These are phyloP conservation scores for Ramaria sp. DNA, from an alignment of 768 basidiomycete genomes.

Conservation along the genomic window DNA sequence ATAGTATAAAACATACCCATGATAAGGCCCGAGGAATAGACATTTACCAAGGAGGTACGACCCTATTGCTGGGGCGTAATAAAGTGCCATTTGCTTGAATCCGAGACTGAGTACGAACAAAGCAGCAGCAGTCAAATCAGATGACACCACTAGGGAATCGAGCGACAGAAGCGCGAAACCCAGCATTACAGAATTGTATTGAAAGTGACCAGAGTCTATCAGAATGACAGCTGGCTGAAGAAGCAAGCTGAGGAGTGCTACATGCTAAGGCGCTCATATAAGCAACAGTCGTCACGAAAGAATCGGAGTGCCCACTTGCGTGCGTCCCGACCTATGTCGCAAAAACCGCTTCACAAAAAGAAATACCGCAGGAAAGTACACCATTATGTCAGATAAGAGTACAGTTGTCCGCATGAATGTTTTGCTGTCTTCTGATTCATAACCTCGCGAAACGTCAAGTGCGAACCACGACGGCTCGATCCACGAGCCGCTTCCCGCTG, in stretches of 20 bases:
- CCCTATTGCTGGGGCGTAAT: constrained; percentile 89
- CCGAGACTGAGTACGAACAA: constrained; percentile 77
- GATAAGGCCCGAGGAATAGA: constrained; percentile 55
- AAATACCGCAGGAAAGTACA: constrained; percentile 68
- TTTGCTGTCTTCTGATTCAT: constrained; percentile 55
- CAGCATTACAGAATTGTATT: constrained; percentile 93
- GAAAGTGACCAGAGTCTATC: constrained; percentile 90
- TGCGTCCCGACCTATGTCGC: constrained; percentile 58
- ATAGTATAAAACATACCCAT: constrained; percentile 45
- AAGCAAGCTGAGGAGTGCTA: constrained; percentile 59
- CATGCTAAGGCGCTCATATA: constrained; percentile 31
- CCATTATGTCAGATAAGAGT: constrained; percentile 49
- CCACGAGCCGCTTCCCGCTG: constrained; percentile 31
- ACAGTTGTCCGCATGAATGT: constrained; percentile 78
- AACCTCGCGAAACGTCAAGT: constrained; percentile 56
- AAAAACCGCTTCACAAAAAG: constrained; percentile 60
- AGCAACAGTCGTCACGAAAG: neutral
- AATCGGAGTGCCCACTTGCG: constrained; percentile 44
- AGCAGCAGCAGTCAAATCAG: constrained; percentile 67
- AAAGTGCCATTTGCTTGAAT: constrained; percentile 95
- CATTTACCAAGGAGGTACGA: constrained; percentile 87
- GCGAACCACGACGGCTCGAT: constrained; percentile 61
- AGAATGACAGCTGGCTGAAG: constrained; percentile 78
- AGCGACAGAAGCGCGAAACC: constrained; percentile 65
- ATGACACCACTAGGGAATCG: constrained; percentile 54